Base-by-base conservation (phyloP, 768 basidiomycete species). In the Suillus occidentalis region DNA sequence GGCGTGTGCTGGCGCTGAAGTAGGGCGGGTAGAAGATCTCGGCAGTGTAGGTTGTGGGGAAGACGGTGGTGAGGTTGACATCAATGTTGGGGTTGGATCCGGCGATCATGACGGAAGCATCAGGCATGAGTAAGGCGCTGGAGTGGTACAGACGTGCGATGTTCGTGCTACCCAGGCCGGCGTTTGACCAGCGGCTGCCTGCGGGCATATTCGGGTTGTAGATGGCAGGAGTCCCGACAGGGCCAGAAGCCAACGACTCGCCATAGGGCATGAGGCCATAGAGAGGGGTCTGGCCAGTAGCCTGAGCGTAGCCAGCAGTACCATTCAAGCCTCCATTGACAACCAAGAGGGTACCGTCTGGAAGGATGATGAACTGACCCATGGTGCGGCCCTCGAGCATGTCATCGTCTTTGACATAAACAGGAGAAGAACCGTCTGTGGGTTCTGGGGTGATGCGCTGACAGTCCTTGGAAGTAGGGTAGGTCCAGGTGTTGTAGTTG, bases 81-180 rank as follows among this genome's bases (percentile, higher is more conserved):
- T 98, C 95, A 40, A 91, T 82, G 72, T 96, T 96, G 1, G 96
- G 95, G 79, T 98, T 98, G 39, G 93, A 94, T 8, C 97, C 97
- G 37, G 93, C 94, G 68, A 97, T 85, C 58, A 97, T 76, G 43
- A 99, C 89, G 3, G 91, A 92, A 1, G 86, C 92, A 65, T 92
- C 95, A 10, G 94, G 90, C 18, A 98, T 86, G 31, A 98, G 85
- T n/a, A 96, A 84, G 10, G 94, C 95, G 0, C 87, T 85, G 0
- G 95, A 97, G 78, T 99, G 97, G 77, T 99, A 99, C 72, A 99
- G 76, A 62, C 95, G 84, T 53, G 95, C 82, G 65, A 95, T 89
- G 16, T 68, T 81, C 0, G 90, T 88, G 0, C 85, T 81, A 6
- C 73, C 72, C 9, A 95, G 75, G 22, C 90, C 89, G 0, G 82